These are phyloP conservation scores for Ganoderma resinaceum DNA, from an alignment of 1,284 basidiomycete species.

Conservation along the genomic window DNA sequence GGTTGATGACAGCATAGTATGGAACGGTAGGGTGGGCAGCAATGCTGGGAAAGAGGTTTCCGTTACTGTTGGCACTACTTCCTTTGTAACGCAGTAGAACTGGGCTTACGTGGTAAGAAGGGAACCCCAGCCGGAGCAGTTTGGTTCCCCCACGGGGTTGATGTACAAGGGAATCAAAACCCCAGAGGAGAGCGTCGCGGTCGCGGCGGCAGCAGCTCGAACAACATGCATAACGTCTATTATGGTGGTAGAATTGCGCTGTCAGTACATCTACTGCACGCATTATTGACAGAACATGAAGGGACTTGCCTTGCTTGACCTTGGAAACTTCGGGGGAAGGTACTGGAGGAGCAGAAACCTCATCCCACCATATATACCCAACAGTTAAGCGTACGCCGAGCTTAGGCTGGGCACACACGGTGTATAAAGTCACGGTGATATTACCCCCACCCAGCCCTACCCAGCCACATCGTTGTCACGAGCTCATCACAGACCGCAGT, in stretches of 20 bases:
- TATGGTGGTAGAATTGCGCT: not conserved
- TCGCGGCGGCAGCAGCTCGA: slow-evolving; percentile 9
- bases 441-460: not conserved
- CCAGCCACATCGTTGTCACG: not conserved
- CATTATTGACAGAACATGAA: not conserved
- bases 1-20: slow-evolving; percentile 46
- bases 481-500: slow-evolving; percentile 3
- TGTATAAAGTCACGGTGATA: no score
- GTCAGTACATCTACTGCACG: not conserved
- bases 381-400: not conserved
- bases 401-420: not conserved
- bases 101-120: slow-evolving; percentile 25
- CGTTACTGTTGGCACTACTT: not conserved
- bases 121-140: slow-evolving; percentile 28
- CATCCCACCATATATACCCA: not conserved
- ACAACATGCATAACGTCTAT: not conserved
- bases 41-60: slow-evolving; percentile 34
- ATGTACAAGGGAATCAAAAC: slow-evolving; percentile 33
- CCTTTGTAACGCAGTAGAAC: not conserved
- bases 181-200: slow-evolving; percentile 28
- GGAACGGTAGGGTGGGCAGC: slow-evolving; percentile 37
- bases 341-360: not conserved
- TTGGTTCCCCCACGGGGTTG: slow-evolving; percentile 22
- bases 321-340: not conserved
- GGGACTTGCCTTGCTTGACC: not conserved